A percentile compares a stretch with the other conserved stretches of the same genome.
These are phyloP conservation scores for Hippophae tibetana DNA, from an alignment of 306 rosid species.

Conservation along the genomic window DNA sequence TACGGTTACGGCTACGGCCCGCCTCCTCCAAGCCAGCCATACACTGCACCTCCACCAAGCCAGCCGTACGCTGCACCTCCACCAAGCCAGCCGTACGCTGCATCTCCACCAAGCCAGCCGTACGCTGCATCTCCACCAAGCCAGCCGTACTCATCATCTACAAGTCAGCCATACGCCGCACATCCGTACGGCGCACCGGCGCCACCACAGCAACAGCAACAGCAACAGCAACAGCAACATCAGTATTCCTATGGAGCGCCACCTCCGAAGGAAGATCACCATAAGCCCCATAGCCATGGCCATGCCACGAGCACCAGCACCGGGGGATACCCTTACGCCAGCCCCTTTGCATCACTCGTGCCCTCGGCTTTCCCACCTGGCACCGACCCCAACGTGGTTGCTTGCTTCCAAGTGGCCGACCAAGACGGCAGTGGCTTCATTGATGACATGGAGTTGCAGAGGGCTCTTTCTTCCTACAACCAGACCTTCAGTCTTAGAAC, in stretches of 20 bases:
- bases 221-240: conserved; percentile 9
- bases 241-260: conserved; percentile 16
- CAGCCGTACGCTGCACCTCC: conserved; percentile 26
- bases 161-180: conserved; percentile 14
- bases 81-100: background rate
- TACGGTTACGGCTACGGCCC: conserved; percentile 23
- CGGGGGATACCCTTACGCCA: conserved; percentile 16
- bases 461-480: conserved; percentile 66
- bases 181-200: conserved; percentile 13
- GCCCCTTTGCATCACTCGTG: conserved; percentile 58
- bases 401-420: conserved; percentile 85
- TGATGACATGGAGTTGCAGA: conserved; percentile 86
- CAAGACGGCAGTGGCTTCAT: conserved; percentile 88
- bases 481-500: conserved; percentile 87
- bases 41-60: conserved; percentile 5
- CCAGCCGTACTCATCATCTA: background rate
- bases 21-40: conserved; percentile 19
- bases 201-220: conserved; percentile 12
- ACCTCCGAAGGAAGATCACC: conserved; percentile 33
- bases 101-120: conserved; percentile 7
- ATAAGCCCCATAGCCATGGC: conserved; percentile 11
- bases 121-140: too few relatives aligned
- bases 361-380: conserved; percentile 89
- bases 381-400: conserved; percentile 67
- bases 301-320: conserved; percentile 23